Percentiles rank a stretch among this genome's conserved stretches.
Conservation (phyloP, 202 grass and related monocot species). For the Sporobolus alterniflorus region DNA sequence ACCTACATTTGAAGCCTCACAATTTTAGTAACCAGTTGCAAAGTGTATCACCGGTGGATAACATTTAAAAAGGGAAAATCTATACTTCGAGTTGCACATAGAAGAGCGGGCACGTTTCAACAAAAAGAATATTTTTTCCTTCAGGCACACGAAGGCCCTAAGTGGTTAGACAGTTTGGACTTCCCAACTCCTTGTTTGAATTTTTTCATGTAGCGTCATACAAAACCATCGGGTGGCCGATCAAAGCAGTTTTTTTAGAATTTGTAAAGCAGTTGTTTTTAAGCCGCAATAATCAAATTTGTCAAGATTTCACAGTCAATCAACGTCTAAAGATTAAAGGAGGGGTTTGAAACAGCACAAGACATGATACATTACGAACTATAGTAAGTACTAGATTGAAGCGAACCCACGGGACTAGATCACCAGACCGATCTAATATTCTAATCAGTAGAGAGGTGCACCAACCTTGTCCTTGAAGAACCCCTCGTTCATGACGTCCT, state of each 20-base stretch:
- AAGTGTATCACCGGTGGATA: neutral
- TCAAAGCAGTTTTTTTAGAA: neutral
- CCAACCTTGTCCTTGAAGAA: slow-evolving; percentile 56
- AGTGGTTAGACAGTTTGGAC: neutral
- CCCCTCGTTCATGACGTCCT: slow-evolving; percentile 43
- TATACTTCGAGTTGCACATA: neutral
- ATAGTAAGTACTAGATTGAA: neutral
- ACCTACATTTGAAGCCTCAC: slow-evolving; percentile 47
- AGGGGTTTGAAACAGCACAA: neutral
- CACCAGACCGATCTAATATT: no score
- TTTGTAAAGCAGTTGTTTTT: no score
- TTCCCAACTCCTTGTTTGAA: neutral
- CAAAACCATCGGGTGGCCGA: neutral
- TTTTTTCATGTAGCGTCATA: neutral
- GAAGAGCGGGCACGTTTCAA: neutral
- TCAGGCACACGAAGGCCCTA: neutral
- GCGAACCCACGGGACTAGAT: neutral
- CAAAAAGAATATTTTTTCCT: neutral
- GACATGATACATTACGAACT: neutral
- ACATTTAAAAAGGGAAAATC: neutral
- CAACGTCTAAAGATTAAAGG: neutral
- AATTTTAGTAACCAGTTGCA: slow-evolving; percentile 1
- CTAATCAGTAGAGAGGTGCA: no score
- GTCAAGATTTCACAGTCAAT: neutral
- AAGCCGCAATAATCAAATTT: neutral